Conservation (phyloP, 805 yeast species). For the Wickerhamiella sergipiensis region DNA sequence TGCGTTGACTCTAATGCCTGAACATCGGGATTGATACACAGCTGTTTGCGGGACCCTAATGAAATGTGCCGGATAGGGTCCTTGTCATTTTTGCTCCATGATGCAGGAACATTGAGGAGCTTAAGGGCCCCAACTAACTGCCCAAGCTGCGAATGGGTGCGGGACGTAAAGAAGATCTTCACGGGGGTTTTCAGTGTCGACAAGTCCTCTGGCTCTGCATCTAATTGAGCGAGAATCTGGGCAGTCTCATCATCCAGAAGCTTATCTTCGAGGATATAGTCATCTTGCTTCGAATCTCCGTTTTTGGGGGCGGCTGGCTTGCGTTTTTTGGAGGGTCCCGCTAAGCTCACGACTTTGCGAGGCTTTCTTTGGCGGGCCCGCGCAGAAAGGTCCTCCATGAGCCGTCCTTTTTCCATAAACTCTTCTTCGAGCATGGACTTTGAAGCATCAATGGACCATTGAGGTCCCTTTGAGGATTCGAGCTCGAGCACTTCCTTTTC, state of each 20-base stretch:
- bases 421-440: constrained; percentile 5
- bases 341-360: not conserved
- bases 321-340: not conserved
- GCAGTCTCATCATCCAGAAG: constrained; percentile 5
- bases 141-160: constrained; percentile 80
- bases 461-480: constrained; percentile 47
- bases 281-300: not conserved
- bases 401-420: not conserved
- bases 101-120: constrained; percentile 50
- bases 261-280: constrained; percentile 7
- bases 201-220: constrained; percentile 4
- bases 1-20: constrained; percentile 33
- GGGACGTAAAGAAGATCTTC: constrained; percentile 57
- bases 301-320: not conserved
- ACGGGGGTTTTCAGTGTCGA: constrained; percentile 22
- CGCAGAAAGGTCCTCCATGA: not conserved
- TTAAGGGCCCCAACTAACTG: constrained; percentile 67
- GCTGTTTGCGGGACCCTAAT: constrained; percentile 70
- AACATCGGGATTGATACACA: constrained; percentile 63
- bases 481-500: constrained; percentile 12
- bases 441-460: constrained; percentile 44
- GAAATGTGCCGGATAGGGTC: constrained; percentile 60
- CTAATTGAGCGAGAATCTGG: constrained; percentile 1
- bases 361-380: not conserved
- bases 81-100: constrained; percentile 27